These are phyloP conservation scores for Apiospora rasikravindrae DNA, from an alignment of 2,329 filamentous ascomycete species.

Conservation along the genomic window DNA sequence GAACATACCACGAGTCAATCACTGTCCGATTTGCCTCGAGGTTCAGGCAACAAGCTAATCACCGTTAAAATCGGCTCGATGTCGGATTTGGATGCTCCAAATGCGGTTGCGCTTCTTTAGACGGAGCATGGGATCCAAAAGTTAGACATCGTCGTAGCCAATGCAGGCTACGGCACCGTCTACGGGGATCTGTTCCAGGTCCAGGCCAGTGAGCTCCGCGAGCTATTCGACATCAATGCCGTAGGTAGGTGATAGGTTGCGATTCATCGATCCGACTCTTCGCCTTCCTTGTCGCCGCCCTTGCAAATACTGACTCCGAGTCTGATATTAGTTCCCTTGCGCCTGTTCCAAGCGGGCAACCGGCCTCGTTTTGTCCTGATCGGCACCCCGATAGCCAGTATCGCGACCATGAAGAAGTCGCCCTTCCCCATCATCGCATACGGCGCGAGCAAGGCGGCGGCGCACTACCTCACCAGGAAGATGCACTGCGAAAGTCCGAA, in stretches of 20 bases:
- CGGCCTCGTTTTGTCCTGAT: constrained; percentile 26
- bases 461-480: not conserved
- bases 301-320: not conserved
- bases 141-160: constrained; percentile 52
- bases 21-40: constrained; percentile 37
- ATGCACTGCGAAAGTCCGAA: not conserved
- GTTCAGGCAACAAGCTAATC: constrained; percentile 36
- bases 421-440: constrained; percentile 25
- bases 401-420: constrained; percentile 23
- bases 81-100: constrained; percentile 34
- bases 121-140: constrained; percentile 36
- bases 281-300: too few species aligned
- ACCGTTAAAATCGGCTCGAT: constrained; percentile 43
- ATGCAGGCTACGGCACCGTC: constrained; percentile 41
- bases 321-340: constrained; percentile 19
- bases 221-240: constrained; percentile 26
- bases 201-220: constrained; percentile 21
- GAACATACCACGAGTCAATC: constrained; percentile 23
- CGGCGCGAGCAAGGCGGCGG: constrained; percentile 19
- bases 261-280: not conserved
- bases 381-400: constrained; percentile 25
- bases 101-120: constrained; percentile 36
- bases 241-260: constrained; percentile 3
- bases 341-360: constrained; percentile 25
- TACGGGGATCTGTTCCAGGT: constrained; percentile 26